These are phyloP conservation scores for Ganoderma boninense DNA, from an alignment of 1,284 basidiomycete species.

Conservation along the genomic window DNA sequence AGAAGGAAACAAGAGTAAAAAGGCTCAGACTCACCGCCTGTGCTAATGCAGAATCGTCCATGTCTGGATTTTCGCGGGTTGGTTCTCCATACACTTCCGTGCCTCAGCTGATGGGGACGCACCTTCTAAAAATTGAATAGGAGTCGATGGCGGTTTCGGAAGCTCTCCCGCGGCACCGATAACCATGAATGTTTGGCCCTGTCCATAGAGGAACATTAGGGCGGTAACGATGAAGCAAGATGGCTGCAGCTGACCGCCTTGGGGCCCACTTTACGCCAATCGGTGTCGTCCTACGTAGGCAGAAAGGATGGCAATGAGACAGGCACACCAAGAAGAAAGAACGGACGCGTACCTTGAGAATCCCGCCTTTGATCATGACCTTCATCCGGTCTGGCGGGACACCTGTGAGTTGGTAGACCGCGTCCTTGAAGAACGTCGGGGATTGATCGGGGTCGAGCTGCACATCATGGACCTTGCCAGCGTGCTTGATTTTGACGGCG, in stretches of 20 bases:
- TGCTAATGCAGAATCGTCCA: slow-evolving; percentile 86
- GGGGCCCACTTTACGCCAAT: slow-evolving; percentile 83
- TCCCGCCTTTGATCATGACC: slow-evolving; percentile 96
- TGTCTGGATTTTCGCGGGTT: slow-evolving; percentile 60
- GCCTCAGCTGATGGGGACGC: slow-evolving; percentile 11
- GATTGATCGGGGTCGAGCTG: slow-evolving; percentile 75
- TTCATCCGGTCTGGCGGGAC: slow-evolving; percentile 95
- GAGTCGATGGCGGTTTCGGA: slow-evolving; percentile 85
- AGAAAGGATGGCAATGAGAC: background rate
- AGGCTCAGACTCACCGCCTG: slow-evolving; percentile 65
- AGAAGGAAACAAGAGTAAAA: background rate
- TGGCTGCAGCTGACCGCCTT: slow-evolving; percentile 66
- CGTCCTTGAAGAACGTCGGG: slow-evolving; percentile 82
- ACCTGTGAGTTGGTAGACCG: slow-evolving; percentile 84
- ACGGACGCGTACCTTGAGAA: slow-evolving; percentile 72
- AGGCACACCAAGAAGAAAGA: background rate
- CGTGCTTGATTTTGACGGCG: slow-evolving; percentile 88
- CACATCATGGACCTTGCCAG: slow-evolving; percentile 80
- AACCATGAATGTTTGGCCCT: slow-evolving; percentile 87
- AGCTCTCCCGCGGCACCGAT: slow-evolving; percentile 94
- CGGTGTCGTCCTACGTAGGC: slow-evolving; percentile 79
- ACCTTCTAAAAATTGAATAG: slow-evolving; percentile 86
- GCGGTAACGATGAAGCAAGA: background rate
- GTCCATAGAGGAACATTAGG: slow-evolving; percentile 4
- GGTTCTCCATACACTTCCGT: no score